Percentiles rank a stretch among this genome's conserved stretches.
Evolutionary conservation across 768 basidiomycete genomes (phyloP).

Genomic region (Kwoniella newhampshirensis): DNA sequence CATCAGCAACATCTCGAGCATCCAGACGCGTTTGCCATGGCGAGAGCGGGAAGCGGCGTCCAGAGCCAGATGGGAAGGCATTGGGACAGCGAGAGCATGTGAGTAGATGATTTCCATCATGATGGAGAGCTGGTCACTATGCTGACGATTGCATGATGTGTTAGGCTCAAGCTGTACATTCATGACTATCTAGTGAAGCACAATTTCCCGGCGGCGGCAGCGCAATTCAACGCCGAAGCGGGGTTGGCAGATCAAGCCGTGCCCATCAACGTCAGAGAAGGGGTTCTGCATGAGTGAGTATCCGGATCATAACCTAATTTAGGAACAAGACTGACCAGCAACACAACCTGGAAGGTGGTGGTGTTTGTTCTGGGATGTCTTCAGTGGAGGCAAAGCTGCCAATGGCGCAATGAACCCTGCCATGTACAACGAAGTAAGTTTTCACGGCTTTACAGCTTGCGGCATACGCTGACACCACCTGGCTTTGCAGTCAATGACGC

Average conservation of each 20-base stretch:
- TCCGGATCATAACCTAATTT: neutral
- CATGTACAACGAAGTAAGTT: slow-evolving; percentile 47
- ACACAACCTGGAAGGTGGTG: slow-evolving; percentile 39
- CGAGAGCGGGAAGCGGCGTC: slow-evolving; percentile 31
- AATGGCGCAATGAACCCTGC: slow-evolving; percentile 37
- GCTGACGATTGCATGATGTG: neutral
- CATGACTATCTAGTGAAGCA: slow-evolving; percentile 54
- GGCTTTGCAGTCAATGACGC: slow-evolving; percentile 49
- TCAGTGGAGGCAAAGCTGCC: slow-evolving; percentile 44
- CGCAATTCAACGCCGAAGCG: slow-evolving; percentile 47
- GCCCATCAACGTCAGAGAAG: slow-evolving; percentile 53
- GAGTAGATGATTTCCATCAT: too few species aligned
- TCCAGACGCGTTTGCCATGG: slow-evolving; percentile 35
- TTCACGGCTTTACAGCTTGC: neutral
- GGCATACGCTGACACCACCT: neutral
- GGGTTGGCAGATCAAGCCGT: slow-evolving; percentile 44
- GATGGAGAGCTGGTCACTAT: too few species aligned
- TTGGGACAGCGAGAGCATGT: slow-evolving; percentile 39
- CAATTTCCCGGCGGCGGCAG: slow-evolving; percentile 45
- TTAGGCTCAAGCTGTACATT: slow-evolving; percentile 54
- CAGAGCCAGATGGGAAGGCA: slow-evolving; percentile 19
- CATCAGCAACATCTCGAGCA: slow-evolving; percentile 18
- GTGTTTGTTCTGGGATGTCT: slow-evolving; percentile 52
- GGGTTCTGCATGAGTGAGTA: slow-evolving; percentile 54
- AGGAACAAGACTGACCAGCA: neutral